These are phyloP conservation scores for Neurospora sp. DNA, from an alignment of 2,329 filamentous ascomycete genomes.

Conservation along the genomic window DNA sequence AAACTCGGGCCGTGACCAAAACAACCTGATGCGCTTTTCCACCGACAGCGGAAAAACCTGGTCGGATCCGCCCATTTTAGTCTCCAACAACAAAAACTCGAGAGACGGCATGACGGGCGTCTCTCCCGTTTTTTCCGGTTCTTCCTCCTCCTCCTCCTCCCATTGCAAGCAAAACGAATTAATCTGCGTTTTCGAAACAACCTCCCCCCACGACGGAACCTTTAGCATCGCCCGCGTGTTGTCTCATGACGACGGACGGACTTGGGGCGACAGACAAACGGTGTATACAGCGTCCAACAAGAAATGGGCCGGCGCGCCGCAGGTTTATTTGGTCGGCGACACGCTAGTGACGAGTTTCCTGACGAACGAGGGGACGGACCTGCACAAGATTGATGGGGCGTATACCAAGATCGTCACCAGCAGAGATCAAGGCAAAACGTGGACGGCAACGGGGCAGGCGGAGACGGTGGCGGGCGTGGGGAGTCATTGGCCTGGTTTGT, in stretches of 20 bases:
- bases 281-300: too few species aligned
- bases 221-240: conserved; percentile 31
- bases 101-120: conserved; percentile 38
- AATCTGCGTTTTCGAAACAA: conserved; percentile 33
- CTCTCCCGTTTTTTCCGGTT: conserved; percentile 9
- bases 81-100: conserved; percentile 24
- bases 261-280: too few species aligned
- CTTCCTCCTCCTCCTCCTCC: neutral
- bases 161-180: conserved; percentile 1
- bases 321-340: conserved; percentile 32
- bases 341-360: conserved; percentile 33
- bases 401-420: conserved; percentile 25
- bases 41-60: conserved; percentile 30
- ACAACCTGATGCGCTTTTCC: conserved; percentile 30
- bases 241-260: conserved; percentile 30
- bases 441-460: conserved; percentile 13
- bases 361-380: conserved; percentile 30
- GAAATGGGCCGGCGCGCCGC: conserved; percentile 30
- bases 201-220: conserved; percentile 14
- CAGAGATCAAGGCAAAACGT: conserved; percentile 17
- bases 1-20: conserved; percentile 29
- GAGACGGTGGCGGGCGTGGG: conserved; percentile 18
- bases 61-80: conserved; percentile 19
- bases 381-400: conserved; percentile 15
- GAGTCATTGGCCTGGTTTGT: conserved; percentile 25